Evolutionary conservation across 1,139 yeast genomes (phyloP).

Genomic region (Protomyces lactucae-debilis): DNA sequence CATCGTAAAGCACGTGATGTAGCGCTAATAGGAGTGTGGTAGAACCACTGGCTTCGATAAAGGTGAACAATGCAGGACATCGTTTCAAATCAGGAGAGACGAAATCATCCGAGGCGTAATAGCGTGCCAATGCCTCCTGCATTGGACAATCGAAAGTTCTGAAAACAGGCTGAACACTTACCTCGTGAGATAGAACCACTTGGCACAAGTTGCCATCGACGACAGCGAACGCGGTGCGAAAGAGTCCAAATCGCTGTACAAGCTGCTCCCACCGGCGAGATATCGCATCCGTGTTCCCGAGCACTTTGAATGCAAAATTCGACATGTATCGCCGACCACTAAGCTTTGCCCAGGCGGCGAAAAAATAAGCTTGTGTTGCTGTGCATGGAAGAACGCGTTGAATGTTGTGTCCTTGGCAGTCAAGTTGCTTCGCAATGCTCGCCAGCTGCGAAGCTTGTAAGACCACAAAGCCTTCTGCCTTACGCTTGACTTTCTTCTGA

Average conservation of each 20-base stretch:
- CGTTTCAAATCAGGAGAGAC: conserved; percentile 17
- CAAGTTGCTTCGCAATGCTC: background rate
- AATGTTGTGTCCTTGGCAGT: background rate
- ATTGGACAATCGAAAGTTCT: conserved; percentile 5
- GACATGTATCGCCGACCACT: conserved; percentile 25
- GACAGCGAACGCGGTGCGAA: conserved; percentile 32
- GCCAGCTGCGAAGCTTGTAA: background rate
- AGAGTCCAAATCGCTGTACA: conserved; percentile 16
- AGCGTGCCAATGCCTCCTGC: conserved; percentile 12
- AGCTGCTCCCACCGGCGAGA: conserved; percentile 30
- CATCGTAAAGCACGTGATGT: conserved; percentile 36
- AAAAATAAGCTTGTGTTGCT: conserved; percentile 33
- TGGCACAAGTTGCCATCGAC: conserved; percentile 29
- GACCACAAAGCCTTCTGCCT: background rate
- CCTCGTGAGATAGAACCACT: conserved; percentile 14
- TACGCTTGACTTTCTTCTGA: background rate
- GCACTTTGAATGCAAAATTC: conserved; percentile 29
- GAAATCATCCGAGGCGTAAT: background rate
- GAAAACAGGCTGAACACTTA: background rate
- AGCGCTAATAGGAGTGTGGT: conserved; percentile 29
- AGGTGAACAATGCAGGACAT: background rate
- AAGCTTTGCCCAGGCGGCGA: conserved; percentile 31
- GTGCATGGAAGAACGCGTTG: conserved; percentile 31
- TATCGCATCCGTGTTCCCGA: conserved; percentile 12
- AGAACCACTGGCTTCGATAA: background rate